phyloP scores from a whole-genome alignment of 805 yeast species.

The Sungouiozyma ichnusensis region DNA sequence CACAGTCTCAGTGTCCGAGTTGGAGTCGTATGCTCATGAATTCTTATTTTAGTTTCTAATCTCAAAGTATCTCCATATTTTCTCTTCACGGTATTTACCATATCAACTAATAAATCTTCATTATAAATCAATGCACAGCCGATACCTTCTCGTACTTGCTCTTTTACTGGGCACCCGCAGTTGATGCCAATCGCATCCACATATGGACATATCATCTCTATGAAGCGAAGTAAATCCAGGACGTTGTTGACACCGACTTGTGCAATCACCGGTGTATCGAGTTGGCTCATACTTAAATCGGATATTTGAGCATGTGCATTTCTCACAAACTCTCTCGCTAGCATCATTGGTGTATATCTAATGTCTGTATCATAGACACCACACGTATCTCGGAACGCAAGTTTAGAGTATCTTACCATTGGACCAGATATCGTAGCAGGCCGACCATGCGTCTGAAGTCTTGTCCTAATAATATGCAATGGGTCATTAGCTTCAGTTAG shows the following conservation, averaged over 20 bases:
- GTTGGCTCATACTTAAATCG: conserved; percentile 72
- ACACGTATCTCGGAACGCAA: conserved; percentile 78
- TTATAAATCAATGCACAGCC: conserved; percentile 92
- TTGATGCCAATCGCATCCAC: conserved; percentile 91
- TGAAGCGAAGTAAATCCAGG: conserved; percentile 69
- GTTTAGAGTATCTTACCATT: conserved; percentile 92
- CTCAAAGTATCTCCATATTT: conserved; percentile 63
- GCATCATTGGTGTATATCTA: conserved; percentile 91
- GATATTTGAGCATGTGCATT: conserved; percentile 68
- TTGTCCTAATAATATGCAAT: conserved; percentile 36
- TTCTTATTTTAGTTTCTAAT: conserved; percentile 85
- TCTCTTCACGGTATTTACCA: conserved; percentile 76
- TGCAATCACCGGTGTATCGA: conserved; percentile 65
- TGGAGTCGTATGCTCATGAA: conserved; percentile 52
- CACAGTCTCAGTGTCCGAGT: conserved; percentile 67
- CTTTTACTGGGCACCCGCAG: conserved; percentile 96
- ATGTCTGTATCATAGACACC: conserved; percentile 68
- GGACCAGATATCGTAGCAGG: conserved; percentile 77
- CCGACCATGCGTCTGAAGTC: conserved; percentile 36
- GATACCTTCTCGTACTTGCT: conserved; percentile 89
- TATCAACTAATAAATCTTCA: conserved; percentile 65
- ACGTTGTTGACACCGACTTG: conserved; percentile 88
- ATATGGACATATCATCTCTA: conserved; percentile 80
- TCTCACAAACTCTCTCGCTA: conserved; percentile 89
- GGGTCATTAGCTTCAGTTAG: conserved; percentile 44